Conservation (phyloP, 2,329 filamentous ascomycete genomes). For the Colletotrichum euphorbiae region DNA sequence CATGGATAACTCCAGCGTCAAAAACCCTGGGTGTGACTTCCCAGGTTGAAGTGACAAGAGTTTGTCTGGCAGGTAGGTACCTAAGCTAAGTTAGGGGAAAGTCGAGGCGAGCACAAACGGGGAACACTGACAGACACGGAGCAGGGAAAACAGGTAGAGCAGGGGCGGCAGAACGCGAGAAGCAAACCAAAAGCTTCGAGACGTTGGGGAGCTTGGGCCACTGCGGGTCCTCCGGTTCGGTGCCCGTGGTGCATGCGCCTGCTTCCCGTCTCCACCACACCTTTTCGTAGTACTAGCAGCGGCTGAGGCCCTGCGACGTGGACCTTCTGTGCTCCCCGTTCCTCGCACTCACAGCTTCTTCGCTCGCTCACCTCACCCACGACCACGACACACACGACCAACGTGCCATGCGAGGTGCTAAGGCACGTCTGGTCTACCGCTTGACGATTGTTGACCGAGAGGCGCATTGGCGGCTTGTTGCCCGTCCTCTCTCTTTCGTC, state of each 20-base stretch:
- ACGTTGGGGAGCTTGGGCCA: constrained; percentile 43
- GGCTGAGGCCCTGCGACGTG: no score
- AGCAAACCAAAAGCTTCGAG: constrained; percentile 33
- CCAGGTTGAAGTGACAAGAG: not conserved
- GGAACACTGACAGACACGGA: not conserved
- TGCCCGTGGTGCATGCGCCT: constrained; percentile 24
- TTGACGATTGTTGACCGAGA: constrained; percentile 31
- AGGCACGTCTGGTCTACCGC: constrained; percentile 26
- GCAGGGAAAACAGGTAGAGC: no score
- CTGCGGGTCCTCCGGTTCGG: constrained; percentile 15
- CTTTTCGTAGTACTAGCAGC: not conserved
- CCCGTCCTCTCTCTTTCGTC: not conserved
- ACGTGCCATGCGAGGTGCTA: not conserved
- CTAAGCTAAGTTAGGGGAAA: no score
- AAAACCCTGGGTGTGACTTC: not conserved
- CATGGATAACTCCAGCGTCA: not conserved
- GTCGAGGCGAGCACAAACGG: constrained; percentile 16
- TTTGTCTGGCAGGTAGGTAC: no score
- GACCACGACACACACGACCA: constrained; percentile 7
- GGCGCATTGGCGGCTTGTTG: constrained; percentile 21
- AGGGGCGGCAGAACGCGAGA: not conserved
- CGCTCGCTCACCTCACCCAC: constrained; percentile 1
- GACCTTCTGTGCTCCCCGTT: not conserved
- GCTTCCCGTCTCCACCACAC: constrained; percentile 28
- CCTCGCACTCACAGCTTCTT: not conserved